Evolutionary conservation across 1,139 yeast species (phyloP), one percentile per base, ranked within the genome.

Genomic region (Sugiyamaella japonica): DNA sequence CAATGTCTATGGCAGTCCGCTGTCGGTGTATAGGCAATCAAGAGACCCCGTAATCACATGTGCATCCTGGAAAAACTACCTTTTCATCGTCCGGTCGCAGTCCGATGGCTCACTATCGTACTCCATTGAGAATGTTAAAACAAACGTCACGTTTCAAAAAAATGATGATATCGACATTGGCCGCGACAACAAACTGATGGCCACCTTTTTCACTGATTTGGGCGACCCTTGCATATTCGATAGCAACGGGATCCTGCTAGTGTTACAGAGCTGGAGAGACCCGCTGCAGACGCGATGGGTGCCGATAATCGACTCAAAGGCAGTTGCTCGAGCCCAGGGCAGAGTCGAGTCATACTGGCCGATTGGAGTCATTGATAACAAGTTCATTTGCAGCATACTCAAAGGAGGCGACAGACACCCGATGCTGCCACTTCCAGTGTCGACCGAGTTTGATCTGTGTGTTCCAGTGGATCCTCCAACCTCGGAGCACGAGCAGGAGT

Each of bases 141-240:
- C 68, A 46, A 67, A 66, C 71, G 61, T 73, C 73, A 48, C 74
- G 58, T 59, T 73, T 71, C 63, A 74, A 72, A 54, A 66, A 52
- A 66, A 73, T 50, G 76, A 72, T 46, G 61, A 63, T 1, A 59
- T 76, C 5, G 75, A 72, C 29, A 57, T 76, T 6, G 59, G 61
- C 1, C 56, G 43, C 1, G 62, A 59, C 29, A 58, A 57, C 7
- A 53, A 54, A 56, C 59, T 71, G 40, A 71, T 82, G 40, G 84
- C 87, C 59, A 85, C 90, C 4, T 74, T 91, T 40, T 91, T 91
- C 66, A 88, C 91, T 69, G 89, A 89, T 57, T 82, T 82, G 48
- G 91, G 86, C 59, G 97, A 91, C 70, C 99, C 99, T 1, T 88
- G 95, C 61, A 70, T 91, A 16, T 88, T 85, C 54, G 90, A 91